Base-by-base conservation (phyloP, 257 asterid genomes). In the Fraxinus anomala region DNA sequence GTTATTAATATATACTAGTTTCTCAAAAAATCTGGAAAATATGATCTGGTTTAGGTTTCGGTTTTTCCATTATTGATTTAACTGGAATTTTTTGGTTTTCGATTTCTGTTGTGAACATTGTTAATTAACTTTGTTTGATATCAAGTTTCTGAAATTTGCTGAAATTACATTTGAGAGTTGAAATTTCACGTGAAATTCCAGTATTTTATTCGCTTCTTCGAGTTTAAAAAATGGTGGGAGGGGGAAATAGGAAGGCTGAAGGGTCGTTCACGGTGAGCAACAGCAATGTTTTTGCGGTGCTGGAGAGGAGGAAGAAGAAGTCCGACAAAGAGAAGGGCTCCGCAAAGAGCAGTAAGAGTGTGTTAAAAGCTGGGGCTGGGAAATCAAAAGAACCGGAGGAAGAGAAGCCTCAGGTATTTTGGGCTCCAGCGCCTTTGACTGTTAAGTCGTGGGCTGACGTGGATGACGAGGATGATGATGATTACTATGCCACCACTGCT, bases 371-470 rank as follows among this genome's bases (percentile, higher is more conserved):
- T 72, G 78, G 47, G 66, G 84, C 71, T 70, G 89, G 86, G 49
- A 86, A 81, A 80, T 86, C 84, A 11, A 85, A 80, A 83, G 82
- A 37, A 44, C 82, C 42, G 21, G 85, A 85, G 75, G 90, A 82
- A 73, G 83, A 83, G 83, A 83, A 84, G 73, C 88, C 69, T 24
- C 69, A 77, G 77, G 91, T 91, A 39, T 86, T 39, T 84, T 91
- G 95, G 97, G 91, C 95, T 74, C 95, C 95, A 1, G 87, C 95
- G 5, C 97, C 97, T 56, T 79, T 91, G 86, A 83, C 90, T 5
- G 91, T 76, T 73, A 91, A 86, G 73, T 89, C 94, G 10, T 91
- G 94, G 97, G 96, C 95, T 0, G 97, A 89, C 84, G 97, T 89
- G 75, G 96, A 88, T 73, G 96, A 91, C 8, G 96, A 89, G 78